Evolutionary conservation across 225 moss, liverwort and hornwort species (phyloP).

Genomic region (Thuidium tamariscinum): DNA sequence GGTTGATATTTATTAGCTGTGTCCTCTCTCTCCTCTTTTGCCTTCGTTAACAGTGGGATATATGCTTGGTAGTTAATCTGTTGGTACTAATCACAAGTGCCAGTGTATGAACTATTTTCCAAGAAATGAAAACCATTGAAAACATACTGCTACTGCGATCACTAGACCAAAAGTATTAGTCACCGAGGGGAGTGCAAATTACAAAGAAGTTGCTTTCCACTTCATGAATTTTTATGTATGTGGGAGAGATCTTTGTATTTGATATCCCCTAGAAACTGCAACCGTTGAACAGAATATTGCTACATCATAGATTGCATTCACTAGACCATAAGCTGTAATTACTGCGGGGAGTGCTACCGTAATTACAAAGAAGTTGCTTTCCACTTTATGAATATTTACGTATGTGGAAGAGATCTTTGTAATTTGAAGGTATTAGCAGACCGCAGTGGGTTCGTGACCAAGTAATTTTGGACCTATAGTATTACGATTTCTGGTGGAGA

Average conservation of each 20-base stretch:
- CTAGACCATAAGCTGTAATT: not conserved
- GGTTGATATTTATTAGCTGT: conserved; percentile 10
- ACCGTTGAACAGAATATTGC: not conserved
- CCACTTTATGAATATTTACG: not conserved
- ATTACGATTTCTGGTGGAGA: not conserved
- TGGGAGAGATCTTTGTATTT: too few relatives aligned
- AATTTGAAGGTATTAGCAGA: not conserved
- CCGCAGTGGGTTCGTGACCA: not conserved
- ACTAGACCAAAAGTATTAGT: too few relatives aligned
- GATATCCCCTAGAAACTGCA: too few relatives aligned
- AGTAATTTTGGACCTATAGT: not conserved
- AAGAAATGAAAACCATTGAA: not conserved
- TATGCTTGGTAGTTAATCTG: not conserved
- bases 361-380: not conserved
- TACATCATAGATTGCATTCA: not conserved
- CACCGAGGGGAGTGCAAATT: not conserved
- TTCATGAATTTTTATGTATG: too few relatives aligned
- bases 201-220: not conserved
- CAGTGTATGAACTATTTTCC: not conserved
- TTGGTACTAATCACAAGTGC: not conserved
- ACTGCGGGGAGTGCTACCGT: not conserved
- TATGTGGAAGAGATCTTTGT: not conserved
- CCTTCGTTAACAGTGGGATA: not conserved
- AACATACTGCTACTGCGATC: not conserved
- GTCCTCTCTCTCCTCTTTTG: not conserved